Conservation (phyloP, 345 rosid genomes). For the Eucalyptus cloeziana region DNA sequence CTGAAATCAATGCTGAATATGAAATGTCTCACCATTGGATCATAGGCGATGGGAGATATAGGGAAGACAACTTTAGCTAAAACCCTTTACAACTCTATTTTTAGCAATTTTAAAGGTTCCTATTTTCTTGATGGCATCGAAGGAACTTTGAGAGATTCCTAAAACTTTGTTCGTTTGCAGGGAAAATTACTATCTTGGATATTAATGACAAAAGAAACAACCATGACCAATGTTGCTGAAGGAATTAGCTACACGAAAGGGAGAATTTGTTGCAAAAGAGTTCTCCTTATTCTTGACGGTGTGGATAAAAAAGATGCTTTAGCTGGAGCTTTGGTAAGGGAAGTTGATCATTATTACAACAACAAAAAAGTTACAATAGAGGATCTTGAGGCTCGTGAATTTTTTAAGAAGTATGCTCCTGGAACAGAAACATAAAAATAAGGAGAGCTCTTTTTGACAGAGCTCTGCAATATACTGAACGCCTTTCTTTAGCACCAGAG, state of each 20-base stretch:
- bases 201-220: background rate
- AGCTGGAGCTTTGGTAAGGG: background rate
- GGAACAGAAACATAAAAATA: background rate
- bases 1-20: background rate
- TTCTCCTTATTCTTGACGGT: background rate
- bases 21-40: background rate
- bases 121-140: background rate
- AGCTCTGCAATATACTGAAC: background rate
- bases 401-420: background rate
- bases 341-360: background rate
- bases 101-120: background rate
- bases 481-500: background rate
- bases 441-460: background rate
- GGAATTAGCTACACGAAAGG: background rate
- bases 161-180: background rate
- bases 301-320: background rate
- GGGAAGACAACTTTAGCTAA: background rate
- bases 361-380: background rate
- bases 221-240: background rate
- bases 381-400: background rate
- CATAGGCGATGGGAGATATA: background rate
- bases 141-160: background rate
- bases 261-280: background rate
- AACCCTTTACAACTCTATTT: background rate
- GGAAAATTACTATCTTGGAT: background rate